Percentiles rank a stretch among this genome's conserved stretches.
phyloP scores from a whole-genome alignment of 306 rosid species.

The Delonix regia region DNA sequence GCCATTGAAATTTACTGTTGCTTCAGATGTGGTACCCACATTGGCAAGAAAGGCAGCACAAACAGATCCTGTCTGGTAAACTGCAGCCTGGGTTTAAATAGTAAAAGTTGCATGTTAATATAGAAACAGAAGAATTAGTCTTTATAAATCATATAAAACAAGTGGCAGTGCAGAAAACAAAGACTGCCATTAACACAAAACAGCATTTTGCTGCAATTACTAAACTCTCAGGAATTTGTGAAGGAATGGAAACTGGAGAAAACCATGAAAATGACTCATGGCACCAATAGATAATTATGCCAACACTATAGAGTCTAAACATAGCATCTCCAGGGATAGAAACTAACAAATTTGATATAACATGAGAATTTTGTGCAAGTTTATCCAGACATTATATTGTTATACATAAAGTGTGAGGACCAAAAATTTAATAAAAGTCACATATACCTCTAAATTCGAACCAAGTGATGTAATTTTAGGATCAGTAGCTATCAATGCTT shows the following conservation, averaged over 20 bases:
- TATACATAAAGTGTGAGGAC: constrained; percentile 18
- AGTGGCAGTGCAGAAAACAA: not conserved
- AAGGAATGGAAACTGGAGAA: constrained; percentile 15
- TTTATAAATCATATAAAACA: constrained; percentile 21
- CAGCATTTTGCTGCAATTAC: constrained; percentile 4
- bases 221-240: not conserved
- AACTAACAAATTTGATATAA: constrained; percentile 21
- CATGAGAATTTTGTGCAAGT: constrained; percentile 4
- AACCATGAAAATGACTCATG: not conserved
- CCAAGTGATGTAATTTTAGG: constrained; percentile 74
- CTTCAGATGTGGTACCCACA: constrained; percentile 58
- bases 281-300: not conserved
- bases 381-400: not conserved
- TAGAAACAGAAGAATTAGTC: not conserved
- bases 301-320: not conserved
- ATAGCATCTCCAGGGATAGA: constrained; percentile 6
- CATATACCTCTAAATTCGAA: constrained; percentile 71
- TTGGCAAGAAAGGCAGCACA: constrained; percentile 95
- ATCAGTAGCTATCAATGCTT: constrained; percentile 75
- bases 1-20: constrained; percentile 72
- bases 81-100: constrained; percentile 65
- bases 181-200: constrained; percentile 20
- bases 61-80: constrained; percentile 66
- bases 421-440: not conserved
- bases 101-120: constrained; percentile 8